phyloP scores from a whole-genome alignment of 2,329 filamentous ascomycete genomes.

The Teratosphaeria zuluensis region DNA sequence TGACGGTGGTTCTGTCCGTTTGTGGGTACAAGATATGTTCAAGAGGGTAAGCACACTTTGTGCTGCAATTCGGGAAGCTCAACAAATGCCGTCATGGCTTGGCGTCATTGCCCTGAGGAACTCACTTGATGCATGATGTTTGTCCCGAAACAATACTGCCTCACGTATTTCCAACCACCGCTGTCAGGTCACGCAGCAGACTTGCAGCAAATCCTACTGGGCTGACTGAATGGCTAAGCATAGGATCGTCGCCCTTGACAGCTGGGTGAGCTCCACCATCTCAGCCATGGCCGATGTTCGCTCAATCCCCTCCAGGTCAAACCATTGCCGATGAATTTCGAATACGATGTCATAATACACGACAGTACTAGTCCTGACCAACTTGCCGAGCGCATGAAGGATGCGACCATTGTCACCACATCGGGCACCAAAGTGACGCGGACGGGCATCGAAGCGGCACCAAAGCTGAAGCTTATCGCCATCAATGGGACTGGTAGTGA shows the following conservation, averaged over 20 bases:
- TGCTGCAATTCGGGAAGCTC: too few relatives aligned
- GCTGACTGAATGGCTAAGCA: conserved; percentile 23
- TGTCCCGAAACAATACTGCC: too few relatives aligned
- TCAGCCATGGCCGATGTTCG: not conserved
- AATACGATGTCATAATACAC: conserved; percentile 34
- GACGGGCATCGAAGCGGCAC: conserved; percentile 30
- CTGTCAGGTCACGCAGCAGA: not conserved
- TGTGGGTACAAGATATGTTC: too few relatives aligned
- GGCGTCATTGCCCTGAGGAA: too few relatives aligned
- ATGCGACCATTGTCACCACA: conserved; percentile 39
- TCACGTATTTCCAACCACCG: too few relatives aligned
- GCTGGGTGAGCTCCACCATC: conserved; percentile 23
- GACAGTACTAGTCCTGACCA: conserved; percentile 24
- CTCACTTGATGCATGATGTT: too few relatives aligned
- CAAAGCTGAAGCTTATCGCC: conserved; percentile 36
- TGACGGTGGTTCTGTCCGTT: too few relatives aligned
- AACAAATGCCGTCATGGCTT: too few relatives aligned
- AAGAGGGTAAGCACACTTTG: too few relatives aligned
- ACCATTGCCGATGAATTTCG: conserved; percentile 33
- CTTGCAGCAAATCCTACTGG: not conserved
- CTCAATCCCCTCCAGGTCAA: conserved; percentile 7
- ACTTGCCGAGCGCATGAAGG: conserved; percentile 33
- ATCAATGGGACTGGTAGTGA: conserved; percentile 39
- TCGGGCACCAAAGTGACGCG: conserved; percentile 34
- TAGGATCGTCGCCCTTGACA: conserved; percentile 40